Percentiles rank a stretch among this genome's conserved stretches.
Evolutionary conservation across 1,284 basidiomycete species (phyloP).

Genomic region (Filobasidium uniguttulatum): DNA sequence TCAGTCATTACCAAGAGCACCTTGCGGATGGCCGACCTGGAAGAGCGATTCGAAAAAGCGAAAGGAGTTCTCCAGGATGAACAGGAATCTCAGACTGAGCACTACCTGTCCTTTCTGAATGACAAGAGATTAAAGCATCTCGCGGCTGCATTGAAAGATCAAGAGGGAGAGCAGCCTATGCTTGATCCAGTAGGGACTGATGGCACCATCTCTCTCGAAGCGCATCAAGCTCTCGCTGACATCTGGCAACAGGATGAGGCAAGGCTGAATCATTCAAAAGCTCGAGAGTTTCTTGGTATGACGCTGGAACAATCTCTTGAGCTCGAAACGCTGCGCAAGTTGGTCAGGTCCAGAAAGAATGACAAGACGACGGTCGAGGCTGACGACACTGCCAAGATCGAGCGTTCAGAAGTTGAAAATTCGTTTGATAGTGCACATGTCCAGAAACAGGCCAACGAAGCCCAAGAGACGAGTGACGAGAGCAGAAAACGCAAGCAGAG

Average conservation of each 20-base stretch:
- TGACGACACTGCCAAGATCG: not conserved
- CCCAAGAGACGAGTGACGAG: too few species aligned
- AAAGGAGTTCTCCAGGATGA: not conserved
- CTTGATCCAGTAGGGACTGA: too few species aligned
- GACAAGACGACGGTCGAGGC: not conserved
- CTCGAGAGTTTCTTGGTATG: not conserved
- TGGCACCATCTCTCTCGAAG: not conserved
- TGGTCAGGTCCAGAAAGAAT: not conserved
- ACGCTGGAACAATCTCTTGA: not conserved
- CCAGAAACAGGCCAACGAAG: not conserved
- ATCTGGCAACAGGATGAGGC: not conserved
- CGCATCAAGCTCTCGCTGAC: not conserved
- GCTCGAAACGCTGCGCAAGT: not conserved
- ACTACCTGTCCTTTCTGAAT: too few species aligned
- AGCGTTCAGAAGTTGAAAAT: not conserved
- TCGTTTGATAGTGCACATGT: not conserved
- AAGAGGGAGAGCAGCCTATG: too few species aligned
- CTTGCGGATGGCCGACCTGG: not conserved
- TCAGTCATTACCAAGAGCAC: not conserved
- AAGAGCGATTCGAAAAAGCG: not conserved
- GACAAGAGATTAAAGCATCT: not conserved
- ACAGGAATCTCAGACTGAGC: too few species aligned
- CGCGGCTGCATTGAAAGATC: not conserved
- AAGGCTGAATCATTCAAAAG: not conserved
- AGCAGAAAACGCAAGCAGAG: not conserved